Evolutionary conservation across 2,329 filamentous ascomycete species (phyloP), one percentile per base, ranked within the genome.

Genomic region (Didymella exigua): DNA sequence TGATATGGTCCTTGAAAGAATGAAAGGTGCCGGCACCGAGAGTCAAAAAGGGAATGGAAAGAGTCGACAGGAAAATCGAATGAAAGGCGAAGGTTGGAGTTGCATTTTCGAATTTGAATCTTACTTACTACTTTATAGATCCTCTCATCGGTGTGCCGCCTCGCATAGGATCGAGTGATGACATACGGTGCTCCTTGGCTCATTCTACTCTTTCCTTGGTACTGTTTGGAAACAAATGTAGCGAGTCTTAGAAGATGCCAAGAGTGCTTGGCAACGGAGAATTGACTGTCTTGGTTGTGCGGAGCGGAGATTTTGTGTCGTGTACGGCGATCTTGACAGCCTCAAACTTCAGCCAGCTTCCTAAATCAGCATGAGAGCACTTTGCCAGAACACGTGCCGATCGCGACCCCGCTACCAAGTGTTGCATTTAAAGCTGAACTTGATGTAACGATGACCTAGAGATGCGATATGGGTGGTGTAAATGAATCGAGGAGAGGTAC

Each of bases 21-120:
- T 13, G 18, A 37, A 37, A 29, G 26, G 53, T 51, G 49, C 54
- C 54, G 42, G 58, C 55, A 60, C 55, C 49, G 14, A 34, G 33
- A 41, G 29, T 3, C 45, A 36, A 9, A 19, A 29, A 48, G 47
- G 21, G 49, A 48, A 43, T 31, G 38, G 14, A 48, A 36, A 37
- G 37, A 21, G 30, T 42, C 24, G 21, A 33, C 19, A 11, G 26
- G 38, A 36, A 29, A 43, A 45, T 34, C 38, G 13, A 54, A 45
- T 27, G 34, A 29, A 33, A 31, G 46, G 47, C 7, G 14, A 36
- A 33, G n/a, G 31, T 37, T 27, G 23, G 30, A 30, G 36, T 38
- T 24, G 36, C 11, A 41, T 13, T 23, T 10, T 30, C 4, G 11
- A 40, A 16, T 24, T 31, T 23, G 26, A 11, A 10, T 23, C 16